Percentiles rank a stretch among this genome's conserved stretches.
These are phyloP conservation scores for Entomortierella lignicola DNA, from an alignment of 192 early-diverging fungal genomes.

Conservation along the genomic window DNA sequence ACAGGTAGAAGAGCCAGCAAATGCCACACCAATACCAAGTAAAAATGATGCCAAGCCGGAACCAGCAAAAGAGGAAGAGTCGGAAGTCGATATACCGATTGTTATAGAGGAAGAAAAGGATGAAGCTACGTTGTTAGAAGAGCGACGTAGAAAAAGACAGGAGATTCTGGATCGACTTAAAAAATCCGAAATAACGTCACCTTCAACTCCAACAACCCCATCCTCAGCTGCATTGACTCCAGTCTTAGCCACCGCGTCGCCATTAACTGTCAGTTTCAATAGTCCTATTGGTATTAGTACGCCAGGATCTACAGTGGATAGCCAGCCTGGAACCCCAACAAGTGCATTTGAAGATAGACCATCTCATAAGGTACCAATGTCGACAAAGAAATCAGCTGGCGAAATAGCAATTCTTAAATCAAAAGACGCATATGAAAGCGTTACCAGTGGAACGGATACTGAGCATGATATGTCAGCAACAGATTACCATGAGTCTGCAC, in stretches of 20 bases:
- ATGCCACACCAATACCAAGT: background rate
- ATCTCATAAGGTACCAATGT: slow-evolving; percentile 44
- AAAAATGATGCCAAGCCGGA: slow-evolving; percentile 24
- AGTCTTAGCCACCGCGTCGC: slow-evolving; percentile 2
- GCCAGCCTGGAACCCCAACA: slow-evolving; percentile 81
- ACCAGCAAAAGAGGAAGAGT: slow-evolving; percentile 13
- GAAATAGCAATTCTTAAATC: slow-evolving; percentile 60
- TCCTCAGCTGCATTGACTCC: slow-evolving; percentile 15
- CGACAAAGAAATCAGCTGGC: slow-evolving; percentile 45
- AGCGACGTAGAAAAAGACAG: slow-evolving; percentile 80
- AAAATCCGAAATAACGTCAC: slow-evolving; percentile 53
- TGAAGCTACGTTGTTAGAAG: slow-evolving; percentile 85
- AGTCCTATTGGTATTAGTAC: slow-evolving; percentile 33
- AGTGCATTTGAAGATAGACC: slow-evolving; percentile 76
- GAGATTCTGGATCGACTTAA: slow-evolving; percentile 82
- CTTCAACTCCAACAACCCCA: slow-evolving; percentile 23
- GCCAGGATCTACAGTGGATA: slow-evolving; percentile 75
- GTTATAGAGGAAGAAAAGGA: slow-evolving; percentile 72
- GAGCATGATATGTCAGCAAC: slow-evolving; percentile 73
- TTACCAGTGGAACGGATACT: slow-evolving; percentile 52
- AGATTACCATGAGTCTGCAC: slow-evolving; percentile 66
- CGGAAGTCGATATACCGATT: slow-evolving; percentile 42
- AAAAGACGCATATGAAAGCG: slow-evolving; percentile 62
- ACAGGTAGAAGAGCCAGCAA: background rate
- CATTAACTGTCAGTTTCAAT: slow-evolving; percentile 9